Evolutionary conservation across 768 basidiomycete species (phyloP).

Genomic region (Kwoniella newhampshirensis): DNA sequence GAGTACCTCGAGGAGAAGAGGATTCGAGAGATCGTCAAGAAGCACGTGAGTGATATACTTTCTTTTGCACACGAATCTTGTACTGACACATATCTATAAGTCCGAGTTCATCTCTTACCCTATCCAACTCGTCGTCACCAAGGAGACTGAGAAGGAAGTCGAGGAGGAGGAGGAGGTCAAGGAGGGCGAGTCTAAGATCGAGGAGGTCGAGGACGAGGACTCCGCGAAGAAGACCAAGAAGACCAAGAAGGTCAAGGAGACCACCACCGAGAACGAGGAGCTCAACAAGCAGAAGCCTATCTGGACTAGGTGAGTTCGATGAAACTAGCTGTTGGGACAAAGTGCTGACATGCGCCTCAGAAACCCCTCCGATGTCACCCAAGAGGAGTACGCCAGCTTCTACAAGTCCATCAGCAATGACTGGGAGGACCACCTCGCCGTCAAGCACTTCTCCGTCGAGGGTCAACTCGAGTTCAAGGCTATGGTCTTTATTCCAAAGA

Average conservation of each 20-base stretch:
- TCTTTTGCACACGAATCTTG: background rate
- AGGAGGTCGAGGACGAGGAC: constrained; percentile 72
- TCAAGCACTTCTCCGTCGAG: constrained; percentile 99
- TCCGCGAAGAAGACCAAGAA: constrained; percentile 76
- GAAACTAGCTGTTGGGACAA: background rate
- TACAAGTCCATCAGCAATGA: constrained; percentile 99
- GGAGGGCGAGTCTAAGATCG: constrained; percentile 65
- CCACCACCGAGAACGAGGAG: constrained; percentile 85
- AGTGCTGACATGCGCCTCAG: constrained; percentile 55
- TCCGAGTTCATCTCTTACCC: constrained; percentile 99
- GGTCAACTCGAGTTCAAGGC: constrained; percentile 99
- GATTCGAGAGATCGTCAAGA: constrained; percentile 99
- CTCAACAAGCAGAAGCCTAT: constrained; percentile 99
- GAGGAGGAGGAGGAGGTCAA: constrained; percentile 67
- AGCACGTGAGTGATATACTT: constrained; percentile 61
- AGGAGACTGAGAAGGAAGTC: constrained; percentile 97
- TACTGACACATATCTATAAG: constrained; percentile 11
- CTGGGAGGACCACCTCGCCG: constrained; percentile 99
- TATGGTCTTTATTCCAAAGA: constrained; percentile 95
- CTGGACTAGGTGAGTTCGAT: constrained; percentile 72
- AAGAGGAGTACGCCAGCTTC: constrained; percentile 92
- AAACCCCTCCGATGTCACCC: constrained; percentile 88
- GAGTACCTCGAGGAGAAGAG: constrained; percentile 99
- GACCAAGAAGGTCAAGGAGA: constrained; percentile 91
- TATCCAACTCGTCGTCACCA: constrained; percentile 95